Conservation (phyloP, 208 protist species). For the Leptomonas pyrrhocoris region DNA sequence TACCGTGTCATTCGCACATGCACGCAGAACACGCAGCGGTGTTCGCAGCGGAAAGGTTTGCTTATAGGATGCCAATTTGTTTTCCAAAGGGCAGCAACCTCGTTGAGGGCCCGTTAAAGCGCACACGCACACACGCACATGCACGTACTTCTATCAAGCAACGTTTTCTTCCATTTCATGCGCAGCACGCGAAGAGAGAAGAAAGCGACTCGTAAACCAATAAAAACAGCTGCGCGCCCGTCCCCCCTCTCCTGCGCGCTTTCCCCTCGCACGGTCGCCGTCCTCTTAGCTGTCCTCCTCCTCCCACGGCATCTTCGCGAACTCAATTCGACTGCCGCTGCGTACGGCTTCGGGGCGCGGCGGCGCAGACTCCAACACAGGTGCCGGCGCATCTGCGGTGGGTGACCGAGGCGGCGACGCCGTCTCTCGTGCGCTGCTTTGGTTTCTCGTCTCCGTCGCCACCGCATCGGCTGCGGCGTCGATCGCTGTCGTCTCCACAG, state of each 20-base stretch:
- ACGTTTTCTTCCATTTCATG: no score
- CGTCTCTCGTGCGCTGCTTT: neutral
- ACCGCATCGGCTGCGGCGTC: neutral
- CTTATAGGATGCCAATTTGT: no score
- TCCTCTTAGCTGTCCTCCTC: conserved; percentile 63
- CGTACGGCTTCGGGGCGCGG: neutral
- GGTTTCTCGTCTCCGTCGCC: neutral
- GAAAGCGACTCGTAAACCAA: neutral
- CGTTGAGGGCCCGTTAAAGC: neutral
- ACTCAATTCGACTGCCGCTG: conserved; percentile 37
- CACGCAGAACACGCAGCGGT: no score
- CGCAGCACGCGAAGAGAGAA: neutral
- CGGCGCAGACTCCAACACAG: neutral
- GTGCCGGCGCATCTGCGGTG: neutral
- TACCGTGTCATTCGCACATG: no score
- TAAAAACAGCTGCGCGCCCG: neutral
- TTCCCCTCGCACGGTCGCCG: no score
- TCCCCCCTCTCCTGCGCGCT: neutral
- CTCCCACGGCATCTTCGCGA: conserved; percentile 88
- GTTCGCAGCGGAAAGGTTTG: no score
- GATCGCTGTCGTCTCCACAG: no score
- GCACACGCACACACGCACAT: conserved; percentile 6
- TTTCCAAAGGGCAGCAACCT: no score
- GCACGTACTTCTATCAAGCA: neutral
- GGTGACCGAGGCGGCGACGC: neutral